Conservation (phyloP, 805 yeast species). For the Nakazawaea molendinolei region DNA sequence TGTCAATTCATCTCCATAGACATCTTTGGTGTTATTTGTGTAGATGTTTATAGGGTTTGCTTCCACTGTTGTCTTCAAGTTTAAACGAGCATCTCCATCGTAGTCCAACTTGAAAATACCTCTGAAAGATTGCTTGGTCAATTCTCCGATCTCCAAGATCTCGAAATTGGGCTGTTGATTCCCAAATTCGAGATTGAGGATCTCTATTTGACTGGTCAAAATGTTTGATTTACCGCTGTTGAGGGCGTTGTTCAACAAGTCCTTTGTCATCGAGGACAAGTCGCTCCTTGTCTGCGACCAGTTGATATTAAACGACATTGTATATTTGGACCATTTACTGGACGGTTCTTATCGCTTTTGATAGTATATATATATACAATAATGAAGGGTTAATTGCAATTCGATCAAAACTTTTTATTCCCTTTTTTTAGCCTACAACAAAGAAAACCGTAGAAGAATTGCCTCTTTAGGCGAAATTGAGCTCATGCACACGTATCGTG, state of each 20-base stretch:
- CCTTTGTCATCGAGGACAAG: conserved; percentile 54
- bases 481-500: too few species aligned
- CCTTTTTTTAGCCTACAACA: too few species aligned
- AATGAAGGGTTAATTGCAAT: too few species aligned
- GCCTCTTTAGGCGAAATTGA: too few species aligned
- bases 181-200: conserved; percentile 69
- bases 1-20: conserved; percentile 26
- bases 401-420: too few species aligned
- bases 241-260: conserved; percentile 62
- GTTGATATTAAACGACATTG: conserved; percentile 72
- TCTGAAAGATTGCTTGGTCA: conserved; percentile 67
- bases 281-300: conserved; percentile 73
- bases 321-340: too few species aligned
- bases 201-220: conserved; percentile 60
- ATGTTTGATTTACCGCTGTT: conserved; percentile 72
- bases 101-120: conserved; percentile 78
- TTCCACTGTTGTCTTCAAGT: conserved; percentile 72
- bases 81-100: conserved; percentile 68
- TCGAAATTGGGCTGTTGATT: conserved; percentile 69
- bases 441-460: too few species aligned
- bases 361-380: too few species aligned
- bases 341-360: too few species aligned
- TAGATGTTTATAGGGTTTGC: conserved; percentile 79
- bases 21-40: conserved; percentile 24
- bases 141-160: conserved; percentile 76